Percentiles rank a stretch among this genome's conserved stretches.
phyloP scores from a whole-genome alignment of 1,139 yeast species.

The Lodderomyces jiufengensis region DNA sequence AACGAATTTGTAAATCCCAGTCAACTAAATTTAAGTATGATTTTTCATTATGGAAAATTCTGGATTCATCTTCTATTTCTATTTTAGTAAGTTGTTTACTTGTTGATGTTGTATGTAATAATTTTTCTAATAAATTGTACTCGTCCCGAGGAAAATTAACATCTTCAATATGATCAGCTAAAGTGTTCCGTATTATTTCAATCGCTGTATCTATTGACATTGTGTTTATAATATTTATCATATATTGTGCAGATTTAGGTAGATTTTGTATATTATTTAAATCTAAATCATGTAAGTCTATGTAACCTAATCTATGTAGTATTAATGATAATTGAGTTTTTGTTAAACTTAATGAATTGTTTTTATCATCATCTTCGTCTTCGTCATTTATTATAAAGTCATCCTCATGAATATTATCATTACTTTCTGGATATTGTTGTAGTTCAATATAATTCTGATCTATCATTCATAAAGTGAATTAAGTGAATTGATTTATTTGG shows the following conservation, averaged over 20 bases:
- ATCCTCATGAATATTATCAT: not conserved
- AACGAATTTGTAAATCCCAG: conserved; percentile 34
- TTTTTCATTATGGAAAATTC: conserved; percentile 9
- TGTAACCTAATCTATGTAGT: conserved; percentile 20
- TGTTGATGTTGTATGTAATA: conserved; percentile 20
- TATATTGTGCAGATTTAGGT: conserved; percentile 23
- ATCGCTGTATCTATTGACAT: conserved; percentile 25
- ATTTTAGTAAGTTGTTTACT: conserved; percentile 11
- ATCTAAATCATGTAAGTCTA: too few species aligned
- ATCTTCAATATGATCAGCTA: conserved; percentile 41
- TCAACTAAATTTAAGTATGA: conserved; percentile 29
- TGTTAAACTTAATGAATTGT: conserved; percentile 13
- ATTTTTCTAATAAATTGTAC: conserved; percentile 30
- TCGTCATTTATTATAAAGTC: not conserved
- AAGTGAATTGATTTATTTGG: too few species aligned
- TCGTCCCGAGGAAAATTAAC: conserved; percentile 40
- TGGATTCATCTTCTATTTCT: conserved; percentile 10
- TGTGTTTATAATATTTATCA: conserved; percentile 27
- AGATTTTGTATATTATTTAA: conserved; percentile 14
- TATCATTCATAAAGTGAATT: not conserved
- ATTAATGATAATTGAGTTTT: conserved; percentile 25
- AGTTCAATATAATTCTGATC: conserved; percentile 10
- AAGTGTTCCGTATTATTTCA: conserved; percentile 32
- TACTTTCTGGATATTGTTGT: conserved; percentile 1
- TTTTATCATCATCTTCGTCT: not conserved